A percentile compares a stretch with the other conserved stretches of the same genome.
Evolutionary conservation across 305 asterid species (phyloP).

Genomic region (Petunia hybrid): DNA sequence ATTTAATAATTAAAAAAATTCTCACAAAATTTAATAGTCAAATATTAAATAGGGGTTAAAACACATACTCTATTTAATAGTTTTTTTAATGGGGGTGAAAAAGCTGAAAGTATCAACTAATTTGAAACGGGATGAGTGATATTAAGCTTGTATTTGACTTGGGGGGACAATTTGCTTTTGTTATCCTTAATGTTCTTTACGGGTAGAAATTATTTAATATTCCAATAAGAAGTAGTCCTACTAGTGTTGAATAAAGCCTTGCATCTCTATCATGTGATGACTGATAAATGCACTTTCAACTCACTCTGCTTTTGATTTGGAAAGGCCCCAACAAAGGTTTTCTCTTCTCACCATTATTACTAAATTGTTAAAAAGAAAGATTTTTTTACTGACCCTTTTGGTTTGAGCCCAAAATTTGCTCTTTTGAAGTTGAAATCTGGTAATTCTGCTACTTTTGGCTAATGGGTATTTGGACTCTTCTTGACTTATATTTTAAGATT

Average conservation of each 20-base stretch:
- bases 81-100: no score
- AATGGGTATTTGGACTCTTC: conserved; percentile 14
- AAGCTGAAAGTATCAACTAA: no score
- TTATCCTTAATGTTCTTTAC: not conserved
- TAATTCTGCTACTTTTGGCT: not conserved
- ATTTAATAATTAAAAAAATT: no score
- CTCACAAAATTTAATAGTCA: no score
- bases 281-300: not conserved
- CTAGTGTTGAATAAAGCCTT: not conserved
- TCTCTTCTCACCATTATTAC: no score
- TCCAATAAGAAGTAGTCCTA: not conserved
- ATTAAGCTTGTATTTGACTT: not conserved
- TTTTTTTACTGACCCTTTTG: not conserved
- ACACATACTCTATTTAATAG: no score
- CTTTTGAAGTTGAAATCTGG: conserved; percentile 15
- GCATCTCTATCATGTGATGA: not conserved
- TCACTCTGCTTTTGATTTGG: not conserved
- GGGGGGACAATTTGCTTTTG: conserved; percentile 8
- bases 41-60: no score
- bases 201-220: not conserved
- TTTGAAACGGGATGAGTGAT: no score
- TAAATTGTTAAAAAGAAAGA: not conserved
- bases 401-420: conserved; percentile 15
- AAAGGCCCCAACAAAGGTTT: no score
- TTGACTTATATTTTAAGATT: not conserved